These are phyloP conservation scores for Taphrina populina DNA, from an alignment of 1,139 yeast species.

Conservation along the genomic window DNA sequence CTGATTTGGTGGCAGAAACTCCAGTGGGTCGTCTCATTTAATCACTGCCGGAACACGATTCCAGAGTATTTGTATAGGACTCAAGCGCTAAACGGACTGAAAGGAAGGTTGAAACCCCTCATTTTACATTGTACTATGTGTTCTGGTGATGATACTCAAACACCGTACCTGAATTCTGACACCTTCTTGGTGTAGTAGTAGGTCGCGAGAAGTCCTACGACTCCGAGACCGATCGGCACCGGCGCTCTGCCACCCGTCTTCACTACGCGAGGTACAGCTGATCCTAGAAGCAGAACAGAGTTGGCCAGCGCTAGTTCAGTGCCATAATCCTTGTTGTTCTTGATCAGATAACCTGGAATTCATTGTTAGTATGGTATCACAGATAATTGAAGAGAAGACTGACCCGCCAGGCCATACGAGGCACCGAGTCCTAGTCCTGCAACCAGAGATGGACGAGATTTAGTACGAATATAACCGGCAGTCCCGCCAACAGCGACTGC, in stretches of 20 bases:
- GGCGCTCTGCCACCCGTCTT: slow-evolving; percentile 61
- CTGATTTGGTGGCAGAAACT: no score
- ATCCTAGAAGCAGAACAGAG: slow-evolving; percentile 61
- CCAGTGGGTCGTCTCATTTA: no score
- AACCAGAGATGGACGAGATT: slow-evolving; percentile 73
- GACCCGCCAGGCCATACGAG: slow-evolving; percentile 71
- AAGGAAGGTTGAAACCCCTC: no score
- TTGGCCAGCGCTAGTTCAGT: slow-evolving; percentile 76
- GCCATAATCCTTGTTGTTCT: slow-evolving; percentile 73
- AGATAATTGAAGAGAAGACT: background rate
- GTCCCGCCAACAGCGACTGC: slow-evolving; percentile 65
- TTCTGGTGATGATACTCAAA: background rate
- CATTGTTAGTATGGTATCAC: background rate
- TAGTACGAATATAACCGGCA: slow-evolving; percentile 64
- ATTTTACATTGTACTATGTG: no score
- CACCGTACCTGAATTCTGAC: slow-evolving; percentile 57
- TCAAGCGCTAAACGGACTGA: no score
- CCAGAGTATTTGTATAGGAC: no score
- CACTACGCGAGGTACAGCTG: slow-evolving; percentile 66
- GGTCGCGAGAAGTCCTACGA: slow-evolving; percentile 64
- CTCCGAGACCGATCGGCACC: slow-evolving; percentile 65
- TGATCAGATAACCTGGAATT: slow-evolving; percentile 54
- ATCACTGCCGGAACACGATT: no score
- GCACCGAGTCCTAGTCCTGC: slow-evolving; percentile 74
- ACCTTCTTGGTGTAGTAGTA: slow-evolving; percentile 71